Evolutionary conservation across 129 eudicot genomes (phyloP).

Genomic region (Helianthus tuberosus): DNA sequence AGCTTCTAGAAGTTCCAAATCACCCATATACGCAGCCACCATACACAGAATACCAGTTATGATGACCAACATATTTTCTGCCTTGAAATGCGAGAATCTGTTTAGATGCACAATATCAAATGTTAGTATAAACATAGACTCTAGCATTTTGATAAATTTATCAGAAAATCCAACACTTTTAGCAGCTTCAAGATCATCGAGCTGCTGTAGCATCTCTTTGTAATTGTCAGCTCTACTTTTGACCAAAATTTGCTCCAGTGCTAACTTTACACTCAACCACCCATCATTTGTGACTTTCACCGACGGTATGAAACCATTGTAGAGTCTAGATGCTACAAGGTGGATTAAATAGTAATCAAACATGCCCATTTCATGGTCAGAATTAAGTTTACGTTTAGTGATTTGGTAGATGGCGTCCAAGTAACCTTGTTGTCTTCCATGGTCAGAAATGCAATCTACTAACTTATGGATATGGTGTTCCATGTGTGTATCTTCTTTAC

Average conservation of each 20-base stretch:
- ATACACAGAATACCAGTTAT: no score
- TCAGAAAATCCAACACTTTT: conserved; percentile 5
- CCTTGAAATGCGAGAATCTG: no score
- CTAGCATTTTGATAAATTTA: background rate
- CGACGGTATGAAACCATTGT: background rate
- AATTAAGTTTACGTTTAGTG: background rate
- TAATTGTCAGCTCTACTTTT: conserved; percentile 2
- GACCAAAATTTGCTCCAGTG: background rate
- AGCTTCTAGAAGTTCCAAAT: no score
- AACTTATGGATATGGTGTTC: background rate
- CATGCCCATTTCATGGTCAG: no score
- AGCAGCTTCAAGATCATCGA: conserved; percentile 14
- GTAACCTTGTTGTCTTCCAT: background rate
- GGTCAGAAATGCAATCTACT: background rate
- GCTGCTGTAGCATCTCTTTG: conserved; percentile 11
- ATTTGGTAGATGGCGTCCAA: background rate
- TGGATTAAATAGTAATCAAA: conserved; percentile 14
- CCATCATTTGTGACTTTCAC: conserved; percentile 8
- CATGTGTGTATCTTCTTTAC: no score
- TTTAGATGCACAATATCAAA: no score
- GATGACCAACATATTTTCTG: no score
- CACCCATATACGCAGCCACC: no score
- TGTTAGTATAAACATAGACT: no score
- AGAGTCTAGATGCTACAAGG: conserved; percentile 6
- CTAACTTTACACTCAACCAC: conserved; percentile 2